phyloP scores from a whole-genome alignment of 805 yeast species.

The Ogataea ganodermae region DNA sequence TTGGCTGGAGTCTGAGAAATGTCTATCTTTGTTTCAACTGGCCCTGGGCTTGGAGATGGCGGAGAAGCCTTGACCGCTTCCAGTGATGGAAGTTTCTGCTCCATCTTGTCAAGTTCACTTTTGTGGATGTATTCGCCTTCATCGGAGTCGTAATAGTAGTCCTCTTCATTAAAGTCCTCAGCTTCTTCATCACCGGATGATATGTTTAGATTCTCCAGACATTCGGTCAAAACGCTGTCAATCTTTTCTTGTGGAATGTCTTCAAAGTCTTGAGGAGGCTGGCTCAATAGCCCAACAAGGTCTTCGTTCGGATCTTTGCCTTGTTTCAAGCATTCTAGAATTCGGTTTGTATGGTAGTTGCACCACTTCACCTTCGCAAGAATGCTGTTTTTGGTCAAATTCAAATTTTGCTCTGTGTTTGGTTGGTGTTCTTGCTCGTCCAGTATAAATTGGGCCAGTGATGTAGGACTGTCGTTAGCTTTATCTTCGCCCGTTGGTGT shows the following conservation, averaged over 20 bases:
- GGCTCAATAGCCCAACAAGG: slow-evolving; percentile 15
- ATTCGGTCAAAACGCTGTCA: slow-evolving; percentile 20
- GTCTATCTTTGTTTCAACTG: no score
- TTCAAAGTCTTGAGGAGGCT: slow-evolving; percentile 17
- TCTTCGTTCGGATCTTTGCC: slow-evolving; percentile 31
- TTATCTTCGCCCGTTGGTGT: not conserved
- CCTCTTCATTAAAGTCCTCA: slow-evolving; percentile 21
- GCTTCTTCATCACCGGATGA: slow-evolving; percentile 5
- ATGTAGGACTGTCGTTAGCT: not conserved
- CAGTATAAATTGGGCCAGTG: not conserved
- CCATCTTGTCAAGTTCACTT: slow-evolving; percentile 6
- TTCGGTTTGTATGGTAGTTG: slow-evolving; percentile 24
- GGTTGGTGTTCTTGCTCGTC: not conserved
- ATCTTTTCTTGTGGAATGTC: slow-evolving; percentile 24
- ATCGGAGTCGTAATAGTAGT: slow-evolving; percentile 26
- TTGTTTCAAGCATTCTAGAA: slow-evolving; percentile 20
- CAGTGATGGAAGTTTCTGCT: slow-evolving; percentile 8
- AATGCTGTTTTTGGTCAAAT: slow-evolving; percentile 14
- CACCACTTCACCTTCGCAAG: slow-evolving; percentile 24
- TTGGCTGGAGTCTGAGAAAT: slow-evolving; percentile 9
- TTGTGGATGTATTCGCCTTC: slow-evolving; percentile 24
- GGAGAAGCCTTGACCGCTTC: slow-evolving; percentile 41
- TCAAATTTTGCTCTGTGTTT: not conserved
- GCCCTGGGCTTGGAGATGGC: no score
- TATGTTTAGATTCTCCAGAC: slow-evolving; percentile 13